Evolutionary conservation across 768 basidiomycete genomes (phyloP), one percentile per base, ranked within the genome.

Genomic region (Xerocomellus intermedius): DNA sequence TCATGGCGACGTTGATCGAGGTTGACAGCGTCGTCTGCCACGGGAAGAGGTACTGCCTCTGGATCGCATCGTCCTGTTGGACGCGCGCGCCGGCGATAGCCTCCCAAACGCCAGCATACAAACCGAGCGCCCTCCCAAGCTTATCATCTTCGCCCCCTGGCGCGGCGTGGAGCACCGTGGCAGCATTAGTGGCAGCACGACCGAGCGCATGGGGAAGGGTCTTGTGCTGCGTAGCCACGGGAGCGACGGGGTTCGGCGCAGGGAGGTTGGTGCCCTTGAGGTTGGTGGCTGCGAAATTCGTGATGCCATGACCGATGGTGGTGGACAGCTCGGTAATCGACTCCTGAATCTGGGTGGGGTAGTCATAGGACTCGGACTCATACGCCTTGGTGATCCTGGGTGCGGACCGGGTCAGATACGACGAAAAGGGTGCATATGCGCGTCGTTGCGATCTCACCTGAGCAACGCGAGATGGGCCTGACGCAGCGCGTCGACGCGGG

Each of bases 121-220:
- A 69, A n/a, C 75, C 80, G 38, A 98, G 77, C 0, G 89, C 90
- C 68, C 82, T 84, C 26, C 85, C 88, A 28, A 98, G 81, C 60
- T 86, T 83, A 62, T 91, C 86, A 1, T 83, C 80, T 1, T 77
- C 73, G 24, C 75, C 78, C 6, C 77, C 72, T 26, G 78, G 77
- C 1, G 77, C 75, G 3, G 61, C 57, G n/a, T 74, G 73, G 30
- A 89, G 64, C 12, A 75, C 72, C 6, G 69, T 69, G 3, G 84
- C 79, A 0, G 85, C 90, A 9, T 75, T 66, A 36, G 83, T 80
- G 0, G 94, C 84, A 0, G 95, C 87, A 48, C 97, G 88, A 19
- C 86, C 81, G 49, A 98, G 82, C 0, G 97, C 96, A 64, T 98
- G 97, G 0, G 97, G 92, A 49, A 98, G 87, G 1, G 97, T 98